These are phyloP conservation scores for Nemania bipapillata DNA, from an alignment of 2,329 filamentous ascomycete genomes.

Conservation along the genomic window DNA sequence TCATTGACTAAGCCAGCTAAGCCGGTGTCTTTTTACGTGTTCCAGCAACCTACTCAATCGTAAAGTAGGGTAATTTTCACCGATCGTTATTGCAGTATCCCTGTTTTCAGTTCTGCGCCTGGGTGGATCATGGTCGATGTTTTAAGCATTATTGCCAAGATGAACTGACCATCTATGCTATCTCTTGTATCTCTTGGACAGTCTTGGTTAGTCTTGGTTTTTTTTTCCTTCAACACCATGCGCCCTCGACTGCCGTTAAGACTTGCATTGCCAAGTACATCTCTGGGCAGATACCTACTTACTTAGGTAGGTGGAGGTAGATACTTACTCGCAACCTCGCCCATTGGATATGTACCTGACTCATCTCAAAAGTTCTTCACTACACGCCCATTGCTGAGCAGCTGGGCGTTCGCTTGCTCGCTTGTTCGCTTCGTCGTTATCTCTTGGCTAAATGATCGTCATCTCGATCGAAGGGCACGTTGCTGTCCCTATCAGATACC, in stretches of 20 bases:
- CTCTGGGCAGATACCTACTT: neutral
- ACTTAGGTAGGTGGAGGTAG: neutral
- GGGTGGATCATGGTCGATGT: conserved; percentile 15
- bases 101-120: conserved; percentile 18
- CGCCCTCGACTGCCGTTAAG: conserved; percentile 26
- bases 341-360: conserved; percentile 4
- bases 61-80: conserved; percentile 39
- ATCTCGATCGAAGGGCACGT: conserved; percentile 7
- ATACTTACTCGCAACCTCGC: neutral
- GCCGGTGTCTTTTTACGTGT: conserved; percentile 12
- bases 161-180: conserved; percentile 23
- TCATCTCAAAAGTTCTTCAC: conserved; percentile 3
- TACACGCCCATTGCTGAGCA: neutral
- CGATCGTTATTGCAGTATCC: conserved; percentile 36
- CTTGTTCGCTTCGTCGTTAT: neutral
- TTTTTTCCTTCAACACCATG: neutral
- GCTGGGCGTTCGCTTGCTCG: neutral
- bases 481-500: conserved; percentile 26
- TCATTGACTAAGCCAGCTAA: conserved; percentile 29
- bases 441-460: conserved; percentile 15
- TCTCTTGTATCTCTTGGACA: too few species aligned
- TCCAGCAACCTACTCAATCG: conserved; percentile 30
- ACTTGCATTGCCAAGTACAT: conserved; percentile 25
- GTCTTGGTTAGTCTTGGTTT: neutral
- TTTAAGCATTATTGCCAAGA: conserved; percentile 29